phyloP scores from a whole-genome alignment of 2,329 filamentous ascomycete species.

The Fusarium pilosicola region DNA sequence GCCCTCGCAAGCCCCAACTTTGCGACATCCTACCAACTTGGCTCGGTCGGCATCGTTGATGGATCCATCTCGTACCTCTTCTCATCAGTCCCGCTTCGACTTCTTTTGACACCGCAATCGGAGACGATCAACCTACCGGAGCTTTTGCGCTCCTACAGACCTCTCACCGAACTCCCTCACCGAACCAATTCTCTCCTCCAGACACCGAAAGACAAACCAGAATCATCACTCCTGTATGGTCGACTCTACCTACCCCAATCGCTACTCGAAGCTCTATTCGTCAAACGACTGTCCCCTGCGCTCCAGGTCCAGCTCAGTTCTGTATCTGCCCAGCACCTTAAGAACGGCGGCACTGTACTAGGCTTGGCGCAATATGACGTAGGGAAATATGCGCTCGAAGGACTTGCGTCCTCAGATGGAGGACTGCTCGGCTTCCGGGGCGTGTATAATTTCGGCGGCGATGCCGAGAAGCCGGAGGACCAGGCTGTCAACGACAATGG shows the following conservation, averaged over 20 bases:
- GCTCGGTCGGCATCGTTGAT: slow-evolving; percentile 89
- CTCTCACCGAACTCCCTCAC: slow-evolving; percentile 70
- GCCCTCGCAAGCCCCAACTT: slow-evolving; percentile 94
- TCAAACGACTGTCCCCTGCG: slow-evolving; percentile 80
- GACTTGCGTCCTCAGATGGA: slow-evolving; percentile 91
- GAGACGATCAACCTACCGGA: slow-evolving; percentile 79
- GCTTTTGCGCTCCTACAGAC: slow-evolving; percentile 84
- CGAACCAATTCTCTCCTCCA: slow-evolving; percentile 41
- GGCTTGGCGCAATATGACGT: slow-evolving; percentile 82
- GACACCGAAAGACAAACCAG: slow-evolving; percentile 45
- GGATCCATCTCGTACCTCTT: slow-evolving; percentile 98
- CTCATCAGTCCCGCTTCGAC: slow-evolving; percentile 80
- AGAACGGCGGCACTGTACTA: slow-evolving; percentile 80
- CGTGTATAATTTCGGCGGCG: slow-evolving; percentile 92
- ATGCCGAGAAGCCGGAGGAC: slow-evolving; percentile 57
- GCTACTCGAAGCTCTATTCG: slow-evolving; percentile 85
- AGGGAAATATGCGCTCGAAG: slow-evolving; percentile 88
- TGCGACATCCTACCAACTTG: slow-evolving; percentile 91
- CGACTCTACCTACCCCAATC: slow-evolving; percentile 85
- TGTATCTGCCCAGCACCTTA: slow-evolving; percentile 76
- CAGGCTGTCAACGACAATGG: slow-evolving; percentile 31
- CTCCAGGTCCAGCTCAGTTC: slow-evolving; percentile 83
- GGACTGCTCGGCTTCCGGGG: slow-evolving; percentile 87
- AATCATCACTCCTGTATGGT: slow-evolving; percentile 75
- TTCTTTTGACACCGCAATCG: slow-evolving; percentile 73